phyloP scores from a whole-genome alignment of 495 filamentous ascomycete species.

The Hypomontagnella submonticulosa region DNA sequence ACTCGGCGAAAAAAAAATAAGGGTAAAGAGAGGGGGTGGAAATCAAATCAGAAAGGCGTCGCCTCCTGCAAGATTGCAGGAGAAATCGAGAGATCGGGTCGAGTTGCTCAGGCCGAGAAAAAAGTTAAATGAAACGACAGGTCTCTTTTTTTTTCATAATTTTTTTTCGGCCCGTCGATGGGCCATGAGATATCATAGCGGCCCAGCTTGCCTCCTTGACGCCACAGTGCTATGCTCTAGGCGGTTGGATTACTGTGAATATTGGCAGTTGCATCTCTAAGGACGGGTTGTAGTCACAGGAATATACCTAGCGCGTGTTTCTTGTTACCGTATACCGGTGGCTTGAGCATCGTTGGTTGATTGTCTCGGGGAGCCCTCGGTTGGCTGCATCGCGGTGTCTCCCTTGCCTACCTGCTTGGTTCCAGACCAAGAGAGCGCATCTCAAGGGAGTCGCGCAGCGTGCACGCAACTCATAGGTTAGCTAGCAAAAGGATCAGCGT shows the following conservation, averaged over 20 bases:
- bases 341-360: conserved; percentile 25
- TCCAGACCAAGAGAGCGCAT: conserved; percentile 14
- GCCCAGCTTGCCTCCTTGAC: conserved; percentile 17
- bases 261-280: conserved; percentile 11
- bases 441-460: conserved; percentile 11
- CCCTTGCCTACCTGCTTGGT: conserved; percentile 22
- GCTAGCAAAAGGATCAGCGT: conserved; percentile 8
- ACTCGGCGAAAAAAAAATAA: conserved; percentile 36
- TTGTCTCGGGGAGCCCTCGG: conserved; percentile 36
- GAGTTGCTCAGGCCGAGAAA: conserved; percentile 42
- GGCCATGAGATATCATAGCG: conserved; percentile 1
- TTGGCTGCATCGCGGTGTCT: conserved; percentile 39
- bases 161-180: conserved; percentile 5
- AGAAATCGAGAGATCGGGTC: conserved; percentile 45
- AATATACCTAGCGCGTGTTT: too few species aligned
- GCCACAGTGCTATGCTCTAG: conserved; percentile 8
- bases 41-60: conserved; percentile 31
- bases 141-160: conserved; percentile 32
- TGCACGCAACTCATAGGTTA: conserved; percentile 20
- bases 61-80: conserved; percentile 46
- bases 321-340: conserved; percentile 6
- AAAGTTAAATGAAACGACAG: conserved; percentile 48
- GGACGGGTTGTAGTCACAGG: conserved; percentile 9
- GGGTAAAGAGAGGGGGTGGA: conserved; percentile 1
- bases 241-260: conserved; percentile 5